Base-by-base conservation (phyloP, 2,329 filamentous ascomycete species). In the Fusarium floridanum region DNA sequence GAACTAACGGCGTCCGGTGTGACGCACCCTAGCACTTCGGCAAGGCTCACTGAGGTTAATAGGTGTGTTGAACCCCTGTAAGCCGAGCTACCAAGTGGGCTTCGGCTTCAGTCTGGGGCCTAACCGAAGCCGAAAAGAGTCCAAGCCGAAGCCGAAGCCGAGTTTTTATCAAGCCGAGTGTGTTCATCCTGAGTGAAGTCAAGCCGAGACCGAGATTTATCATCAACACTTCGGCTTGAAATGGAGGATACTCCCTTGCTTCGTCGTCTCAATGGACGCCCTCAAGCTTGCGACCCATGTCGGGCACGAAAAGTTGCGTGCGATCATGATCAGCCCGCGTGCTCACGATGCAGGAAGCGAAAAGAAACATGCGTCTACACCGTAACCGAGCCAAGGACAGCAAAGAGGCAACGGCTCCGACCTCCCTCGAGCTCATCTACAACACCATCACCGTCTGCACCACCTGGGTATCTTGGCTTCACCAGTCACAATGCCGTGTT, bases 401-500 rank as follows among this genome's bases (percentile, higher is more conserved):
- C 64, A n/a, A 76, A 75, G 66, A 71, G 60, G 37, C 61, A 62
- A 27, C 69, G 72, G 24, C 61, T 70, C 61, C 66, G 66, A 67
- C 62, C 70, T 53, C 66, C 66, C 4, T 55, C 17, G 22, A 56
- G n/a, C 4, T 64, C 76, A 7, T 72, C 70, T 2, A 71, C 76
- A 10, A 72, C 70, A 2, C 74, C 73, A n/a, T 69, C 77, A 17
- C 66, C 79, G 7, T 66, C 72, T 16, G 64, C 72, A 2, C 66
- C 72, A 2, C 66, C 76, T 16, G 85, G 85, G 2, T 86, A 86
- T 77, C 80, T 87, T n/a, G 85, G 85, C 63, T 85, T 83, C 73
- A 86, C 84, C 3, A 86, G 84, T 65, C 84, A 84, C 70, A 83
- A 80, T 57, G 80, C 81, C 16, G 83, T 86, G 24, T 84, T 83